Conservation (phyloP, 2,329 filamentous ascomycete species). For the Acephala macrosclerotiorum region DNA sequence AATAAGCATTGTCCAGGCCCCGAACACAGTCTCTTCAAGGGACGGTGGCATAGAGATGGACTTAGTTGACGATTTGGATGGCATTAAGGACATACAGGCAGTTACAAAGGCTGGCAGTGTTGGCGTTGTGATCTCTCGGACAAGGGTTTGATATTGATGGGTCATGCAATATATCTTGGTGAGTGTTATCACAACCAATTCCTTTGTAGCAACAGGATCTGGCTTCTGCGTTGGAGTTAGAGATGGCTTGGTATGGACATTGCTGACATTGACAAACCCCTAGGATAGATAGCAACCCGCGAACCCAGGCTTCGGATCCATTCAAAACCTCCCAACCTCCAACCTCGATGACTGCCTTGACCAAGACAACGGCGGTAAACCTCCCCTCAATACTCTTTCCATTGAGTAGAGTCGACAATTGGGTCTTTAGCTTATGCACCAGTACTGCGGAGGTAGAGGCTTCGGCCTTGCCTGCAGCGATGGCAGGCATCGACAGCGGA, state of each 20-base stretch:
- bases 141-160: constrained; percentile 81
- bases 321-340: constrained; percentile 85
- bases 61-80: constrained; percentile 47
- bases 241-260: constrained; percentile 1
- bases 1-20: constrained; percentile 74
- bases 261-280: constrained; percentile 56
- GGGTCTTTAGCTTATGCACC: constrained; percentile 82
- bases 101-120: constrained; percentile 78
- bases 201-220: constrained; percentile 77
- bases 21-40: constrained; percentile 72
- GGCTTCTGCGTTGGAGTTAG: constrained; percentile 65
- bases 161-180: constrained; percentile 85
- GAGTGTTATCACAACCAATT: constrained; percentile 77
- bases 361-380: constrained; percentile 78
- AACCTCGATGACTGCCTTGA: constrained; percentile 82
- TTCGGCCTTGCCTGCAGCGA: constrained; percentile 65
- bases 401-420: constrained; percentile 78
- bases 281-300: constrained; percentile 76
- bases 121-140: constrained; percentile 88
- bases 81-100: constrained; percentile 74
- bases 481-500: constrained; percentile 69
- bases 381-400: constrained; percentile 77
- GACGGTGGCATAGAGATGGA: constrained; percentile 51
- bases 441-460: constrained; percentile 71
- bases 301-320: constrained; percentile 77